Conservation (phyloP, 345 rosid genomes). For the Citrus mangshanensis region DNA sequence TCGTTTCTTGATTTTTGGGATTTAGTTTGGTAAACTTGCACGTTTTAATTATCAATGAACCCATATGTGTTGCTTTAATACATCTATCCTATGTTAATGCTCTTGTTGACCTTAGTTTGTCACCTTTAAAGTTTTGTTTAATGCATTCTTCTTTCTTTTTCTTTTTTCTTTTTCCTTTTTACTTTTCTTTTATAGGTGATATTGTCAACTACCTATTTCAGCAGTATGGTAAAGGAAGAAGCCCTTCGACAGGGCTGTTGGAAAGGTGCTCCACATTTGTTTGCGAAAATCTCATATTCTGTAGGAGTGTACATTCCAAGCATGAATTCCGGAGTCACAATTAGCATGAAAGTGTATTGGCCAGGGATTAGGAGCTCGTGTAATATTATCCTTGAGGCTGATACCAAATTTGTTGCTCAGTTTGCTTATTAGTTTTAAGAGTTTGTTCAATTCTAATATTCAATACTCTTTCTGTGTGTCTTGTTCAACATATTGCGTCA, state of each 20-base stretch:
- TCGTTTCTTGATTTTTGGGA: background rate
- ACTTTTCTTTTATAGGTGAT: slow-evolving; percentile 43
- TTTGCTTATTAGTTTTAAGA: background rate
- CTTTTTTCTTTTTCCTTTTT: background rate
- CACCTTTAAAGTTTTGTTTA: background rate
- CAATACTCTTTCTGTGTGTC: background rate
- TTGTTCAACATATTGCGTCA: background rate
- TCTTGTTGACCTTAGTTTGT: background rate
- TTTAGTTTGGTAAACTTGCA: background rate
- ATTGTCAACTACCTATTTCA: slow-evolving; percentile 71
- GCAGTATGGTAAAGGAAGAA: slow-evolving; percentile 67
- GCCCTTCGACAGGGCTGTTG: slow-evolving; percentile 59
- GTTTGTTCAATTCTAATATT: background rate
- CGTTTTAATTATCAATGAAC: background rate
- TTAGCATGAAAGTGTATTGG: background rate
- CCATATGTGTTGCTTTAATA: background rate
- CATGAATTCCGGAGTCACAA: background rate
- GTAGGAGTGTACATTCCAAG: background rate
- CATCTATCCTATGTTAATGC: background rate
- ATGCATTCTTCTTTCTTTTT: background rate
- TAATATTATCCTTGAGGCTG: background rate
- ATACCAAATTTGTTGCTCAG: background rate
- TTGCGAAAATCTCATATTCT: background rate
- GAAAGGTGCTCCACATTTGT: slow-evolving; percentile 48
- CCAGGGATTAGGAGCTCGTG: background rate